Conservation (phyloP, 2,329 filamentous ascomycete species). For the Akanthomyces uredinophilus region DNA sequence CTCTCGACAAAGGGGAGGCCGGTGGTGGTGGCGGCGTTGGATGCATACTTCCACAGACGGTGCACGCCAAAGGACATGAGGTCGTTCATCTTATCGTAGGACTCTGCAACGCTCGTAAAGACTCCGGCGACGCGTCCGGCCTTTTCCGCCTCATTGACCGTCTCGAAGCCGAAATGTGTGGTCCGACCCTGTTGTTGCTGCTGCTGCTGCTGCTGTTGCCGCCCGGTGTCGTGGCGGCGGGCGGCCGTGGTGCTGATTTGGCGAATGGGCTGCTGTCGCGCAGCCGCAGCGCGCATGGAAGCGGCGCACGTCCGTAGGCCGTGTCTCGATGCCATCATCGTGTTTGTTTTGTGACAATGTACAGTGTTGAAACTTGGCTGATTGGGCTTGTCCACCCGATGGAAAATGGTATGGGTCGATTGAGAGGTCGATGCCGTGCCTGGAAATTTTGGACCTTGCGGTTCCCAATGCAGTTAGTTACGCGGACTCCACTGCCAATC, state of each 20-base stretch:
- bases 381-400: neutral
- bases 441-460: slow-evolving; percentile 7
- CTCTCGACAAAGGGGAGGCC: neutral
- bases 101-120: slow-evolving; percentile 90
- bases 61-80: slow-evolving; percentile 98
- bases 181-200: slow-evolving; percentile 54
- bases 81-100: slow-evolving; percentile 98
- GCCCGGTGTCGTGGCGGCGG: slow-evolving; percentile 21
- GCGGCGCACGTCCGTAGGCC: slow-evolving; percentile 26
- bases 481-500: neutral
- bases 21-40: neutral
- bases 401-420: neutral
- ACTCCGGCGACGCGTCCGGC: slow-evolving; percentile 68
- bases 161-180: slow-evolving; percentile 90
- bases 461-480: neutral
- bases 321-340: slow-evolving; percentile 19
- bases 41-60: slow-evolving; percentile 77
- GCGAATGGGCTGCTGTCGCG: slow-evolving; percentile 16
- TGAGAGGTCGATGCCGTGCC: neutral
- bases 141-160: slow-evolving; percentile 76
- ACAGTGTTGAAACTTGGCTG: neutral
- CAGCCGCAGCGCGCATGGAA: slow-evolving; percentile 19
- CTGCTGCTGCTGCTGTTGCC: slow-evolving; percentile 21
- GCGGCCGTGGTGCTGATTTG: slow-evolving; percentile 26
- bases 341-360: neutral